Conservation (phyloP, 2,329 filamentous ascomycete genomes). For the Colletotrichum gloeosporioides region DNA sequence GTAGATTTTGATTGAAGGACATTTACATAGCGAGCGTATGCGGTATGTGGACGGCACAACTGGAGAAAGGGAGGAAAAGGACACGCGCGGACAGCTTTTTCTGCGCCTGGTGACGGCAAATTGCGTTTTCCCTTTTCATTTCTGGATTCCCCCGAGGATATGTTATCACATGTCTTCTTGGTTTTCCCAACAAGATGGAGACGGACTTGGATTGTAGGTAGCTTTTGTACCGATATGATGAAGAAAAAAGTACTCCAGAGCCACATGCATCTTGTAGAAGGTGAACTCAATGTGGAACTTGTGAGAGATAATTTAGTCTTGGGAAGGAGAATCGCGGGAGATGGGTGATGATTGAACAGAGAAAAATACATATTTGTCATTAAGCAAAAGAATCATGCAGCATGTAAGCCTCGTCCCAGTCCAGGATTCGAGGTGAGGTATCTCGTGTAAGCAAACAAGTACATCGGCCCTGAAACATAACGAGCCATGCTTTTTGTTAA, state of each 20-base stretch:
- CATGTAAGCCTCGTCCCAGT: background rate
- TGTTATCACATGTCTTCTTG: background rate
- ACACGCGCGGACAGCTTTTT: background rate
- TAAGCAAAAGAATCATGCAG: background rate
- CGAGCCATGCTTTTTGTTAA: background rate
- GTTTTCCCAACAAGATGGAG: background rate
- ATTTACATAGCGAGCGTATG: conserved; percentile 22
- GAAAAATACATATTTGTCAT: background rate
- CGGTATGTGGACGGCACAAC: background rate
- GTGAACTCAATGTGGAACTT: no score
- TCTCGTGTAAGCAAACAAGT: conserved; percentile 1
- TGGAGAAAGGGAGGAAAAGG: background rate
- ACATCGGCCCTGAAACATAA: background rate
- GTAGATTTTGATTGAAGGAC: conserved; percentile 18
- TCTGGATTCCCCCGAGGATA: background rate
- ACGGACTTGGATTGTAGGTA: background rate
- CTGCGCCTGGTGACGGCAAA: background rate
- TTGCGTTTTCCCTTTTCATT: background rate
- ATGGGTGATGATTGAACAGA: background rate
- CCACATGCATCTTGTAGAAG: background rate
- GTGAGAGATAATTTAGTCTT: background rate
- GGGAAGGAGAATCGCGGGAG: no score
- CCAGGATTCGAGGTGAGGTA: conserved; percentile 7
- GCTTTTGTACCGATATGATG: conserved; percentile 13
- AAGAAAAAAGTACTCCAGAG: background rate